Percentiles rank a stretch among this genome's conserved stretches.
These are phyloP conservation scores for Rhizodiscina lignyota DNA, from an alignment of 495 filamentous ascomycete genomes.

Conservation along the genomic window DNA sequence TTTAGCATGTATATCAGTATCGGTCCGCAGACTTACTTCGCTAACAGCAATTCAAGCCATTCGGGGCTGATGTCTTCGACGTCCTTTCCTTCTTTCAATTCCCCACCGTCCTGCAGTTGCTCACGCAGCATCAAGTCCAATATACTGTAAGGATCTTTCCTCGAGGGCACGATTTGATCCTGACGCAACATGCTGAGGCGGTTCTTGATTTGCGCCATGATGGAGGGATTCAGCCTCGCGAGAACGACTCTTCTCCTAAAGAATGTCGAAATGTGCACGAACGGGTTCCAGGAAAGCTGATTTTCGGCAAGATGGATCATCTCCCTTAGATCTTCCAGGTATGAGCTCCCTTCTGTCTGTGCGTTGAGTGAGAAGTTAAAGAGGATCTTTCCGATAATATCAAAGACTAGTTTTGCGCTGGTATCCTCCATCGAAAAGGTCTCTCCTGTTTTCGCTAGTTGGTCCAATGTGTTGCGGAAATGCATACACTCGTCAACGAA, in stretches of 20 bases:
- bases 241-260: conserved; percentile 1
- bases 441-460: conserved; percentile 3
- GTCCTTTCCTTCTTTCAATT: background rate
- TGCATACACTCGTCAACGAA: conserved; percentile 8
- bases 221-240: background rate
- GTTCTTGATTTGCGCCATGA: conserved; percentile 4
- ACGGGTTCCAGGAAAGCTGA: conserved; percentile 3
- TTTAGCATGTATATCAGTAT: background rate
- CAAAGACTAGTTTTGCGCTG: conserved; percentile 2
- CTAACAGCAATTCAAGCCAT: conserved; percentile 3
- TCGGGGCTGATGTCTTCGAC: conserved; percentile 2
- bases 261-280: background rate
- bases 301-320: background rate
- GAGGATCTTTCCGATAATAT: conserved; percentile 3
- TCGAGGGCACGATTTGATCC: conserved; percentile 3
- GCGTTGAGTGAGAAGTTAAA: conserved; percentile 5
- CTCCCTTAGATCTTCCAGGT: conserved; percentile 1
- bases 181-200: conserved; percentile 1
- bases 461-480: conserved; percentile 3
- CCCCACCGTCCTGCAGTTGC: background rate
- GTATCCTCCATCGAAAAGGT: conserved; percentile 5
- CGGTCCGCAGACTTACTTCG: background rate
- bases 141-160: conserved; percentile 6
- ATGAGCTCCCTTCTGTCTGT: conserved; percentile 4
- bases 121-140: conserved; percentile 9